These are phyloP conservation scores for Periconia digitata DNA, from an alignment of 2,329 filamentous ascomycete species.

Conservation along the genomic window DNA sequence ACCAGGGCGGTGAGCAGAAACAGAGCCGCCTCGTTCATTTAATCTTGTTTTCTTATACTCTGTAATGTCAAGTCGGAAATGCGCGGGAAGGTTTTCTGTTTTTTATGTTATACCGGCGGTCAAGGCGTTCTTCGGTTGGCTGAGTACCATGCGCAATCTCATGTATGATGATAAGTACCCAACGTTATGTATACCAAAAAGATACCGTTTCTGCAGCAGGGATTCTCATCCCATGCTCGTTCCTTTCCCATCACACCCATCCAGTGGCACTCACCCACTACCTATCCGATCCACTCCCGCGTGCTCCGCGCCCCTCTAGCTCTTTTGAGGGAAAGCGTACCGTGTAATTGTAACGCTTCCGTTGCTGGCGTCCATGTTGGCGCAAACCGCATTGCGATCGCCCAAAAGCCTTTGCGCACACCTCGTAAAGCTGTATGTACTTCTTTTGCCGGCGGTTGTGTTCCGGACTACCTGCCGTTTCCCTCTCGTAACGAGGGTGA, in stretches of 20 bases:
- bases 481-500: background rate
- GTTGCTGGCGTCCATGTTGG: background rate
- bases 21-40: background rate
- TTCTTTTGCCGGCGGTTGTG: background rate
- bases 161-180: background rate
- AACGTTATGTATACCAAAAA: conserved; percentile 9
- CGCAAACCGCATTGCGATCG: background rate
- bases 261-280: too few species aligned
- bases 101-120: background rate
- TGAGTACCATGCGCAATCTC: conserved; percentile 8
- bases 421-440: background rate
- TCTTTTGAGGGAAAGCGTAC: background rate
- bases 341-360: conserved; percentile 9
- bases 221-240: background rate
- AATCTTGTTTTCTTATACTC: background rate
- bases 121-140: conserved; percentile 2
- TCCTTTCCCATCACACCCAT: background rate
- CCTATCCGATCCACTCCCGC: background rate
- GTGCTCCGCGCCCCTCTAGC: conserved; percentile 1
- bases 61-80: background rate
- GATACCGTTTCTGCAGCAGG: conserved; percentile 4
- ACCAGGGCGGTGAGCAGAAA: conserved; percentile 4
- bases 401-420: background rate
- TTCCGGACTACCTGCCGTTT: background rate
- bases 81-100: background rate